Evolutionary conservation across 176 grass and related monocot species (phyloP).

Genomic region (Tillandsia leiboldiana): DNA sequence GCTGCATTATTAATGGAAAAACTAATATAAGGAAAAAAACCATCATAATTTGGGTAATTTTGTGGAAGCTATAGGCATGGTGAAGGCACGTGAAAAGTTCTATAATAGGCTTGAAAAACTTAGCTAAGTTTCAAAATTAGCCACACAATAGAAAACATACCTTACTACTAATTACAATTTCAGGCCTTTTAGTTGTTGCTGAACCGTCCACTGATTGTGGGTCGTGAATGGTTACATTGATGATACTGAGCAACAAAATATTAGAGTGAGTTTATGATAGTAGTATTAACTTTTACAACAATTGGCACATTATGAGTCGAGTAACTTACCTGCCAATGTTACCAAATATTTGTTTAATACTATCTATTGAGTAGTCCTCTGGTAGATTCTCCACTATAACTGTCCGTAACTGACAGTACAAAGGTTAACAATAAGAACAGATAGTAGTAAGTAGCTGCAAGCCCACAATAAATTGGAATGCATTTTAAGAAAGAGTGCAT

Average conservation of each 20-base stretch:
- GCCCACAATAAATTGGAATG: conserved; percentile 10
- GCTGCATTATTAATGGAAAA: no score
- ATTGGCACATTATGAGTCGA: conserved; percentile 4
- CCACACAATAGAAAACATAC: conserved; percentile 20
- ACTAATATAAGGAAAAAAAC: no score
- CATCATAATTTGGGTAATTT: no score
- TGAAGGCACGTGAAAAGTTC: background rate
- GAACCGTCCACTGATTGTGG: conserved; percentile 35
- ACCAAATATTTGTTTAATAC: conserved; percentile 51
- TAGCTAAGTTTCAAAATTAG: conserved; percentile 6
- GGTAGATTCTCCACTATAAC: conserved; percentile 84
- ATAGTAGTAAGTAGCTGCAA: background rate
- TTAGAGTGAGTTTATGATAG: conserved; percentile 17
- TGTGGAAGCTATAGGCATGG: no score
- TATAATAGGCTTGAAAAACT: conserved; percentile 1
- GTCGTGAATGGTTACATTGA: conserved; percentile 60
- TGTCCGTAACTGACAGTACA: conserved; percentile 40
- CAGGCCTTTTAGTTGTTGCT: conserved; percentile 33
- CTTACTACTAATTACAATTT: conserved; percentile 48
- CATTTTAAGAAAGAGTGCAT: background rate
- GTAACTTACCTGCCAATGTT: conserved; percentile 59
- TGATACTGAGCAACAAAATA: conserved; percentile 37
- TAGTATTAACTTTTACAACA: conserved; percentile 1
- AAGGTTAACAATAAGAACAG: conserved; percentile 14
- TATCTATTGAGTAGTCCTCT: conserved; percentile 47